Percentiles rank a stretch among this genome's conserved stretches.
Evolutionary conservation across 257 asterid species (phyloP).

Genomic region (Vinca minor): DNA sequence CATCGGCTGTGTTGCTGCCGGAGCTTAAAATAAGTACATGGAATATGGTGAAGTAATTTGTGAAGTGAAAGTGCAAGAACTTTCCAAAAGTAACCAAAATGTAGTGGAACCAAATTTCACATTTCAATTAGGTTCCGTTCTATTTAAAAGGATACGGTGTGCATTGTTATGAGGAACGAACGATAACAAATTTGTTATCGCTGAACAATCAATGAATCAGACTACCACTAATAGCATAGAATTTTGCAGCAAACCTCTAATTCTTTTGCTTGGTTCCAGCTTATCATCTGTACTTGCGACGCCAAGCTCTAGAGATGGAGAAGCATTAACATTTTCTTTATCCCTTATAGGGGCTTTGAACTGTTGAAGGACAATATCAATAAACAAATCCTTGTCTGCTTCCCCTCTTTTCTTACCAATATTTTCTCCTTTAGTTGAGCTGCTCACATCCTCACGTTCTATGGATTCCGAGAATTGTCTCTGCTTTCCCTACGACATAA

Average conservation of each 20-base stretch:
- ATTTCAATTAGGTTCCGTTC: no score
- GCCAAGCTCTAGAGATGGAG: slow-evolving; percentile 15
- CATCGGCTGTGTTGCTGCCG: no score
- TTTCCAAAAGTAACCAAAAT: no score
- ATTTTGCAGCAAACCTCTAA: slow-evolving; percentile 27
- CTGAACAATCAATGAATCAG: background rate
- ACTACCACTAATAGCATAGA: no score
- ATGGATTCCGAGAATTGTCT: slow-evolving; percentile 29
- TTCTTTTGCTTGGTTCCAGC: slow-evolving; percentile 36
- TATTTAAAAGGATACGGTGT: no score
- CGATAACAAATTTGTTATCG: no score
- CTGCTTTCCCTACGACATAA: slow-evolving; percentile 39
- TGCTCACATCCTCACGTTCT: slow-evolving; percentile 15
- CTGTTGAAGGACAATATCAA: slow-evolving; percentile 42
- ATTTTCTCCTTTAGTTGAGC: slow-evolving; percentile 17
- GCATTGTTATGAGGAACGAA: no score
- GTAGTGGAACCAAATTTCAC: no score
- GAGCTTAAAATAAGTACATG: no score
- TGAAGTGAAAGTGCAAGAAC: no score
- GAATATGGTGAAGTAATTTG: no score
- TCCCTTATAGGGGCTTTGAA: slow-evolving; percentile 39
- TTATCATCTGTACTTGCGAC: slow-evolving; percentile 9
- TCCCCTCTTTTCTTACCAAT: slow-evolving; percentile 22
- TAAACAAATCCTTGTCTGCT: slow-evolving; percentile 22
- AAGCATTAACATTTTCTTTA: slow-evolving; percentile 9